A percentile compares a stretch with the other conserved stretches of the same genome.
These are phyloP conservation scores for Trichosporon sp. DNA, from an alignment of 1,284 basidiomycete species.

Conservation along the genomic window DNA sequence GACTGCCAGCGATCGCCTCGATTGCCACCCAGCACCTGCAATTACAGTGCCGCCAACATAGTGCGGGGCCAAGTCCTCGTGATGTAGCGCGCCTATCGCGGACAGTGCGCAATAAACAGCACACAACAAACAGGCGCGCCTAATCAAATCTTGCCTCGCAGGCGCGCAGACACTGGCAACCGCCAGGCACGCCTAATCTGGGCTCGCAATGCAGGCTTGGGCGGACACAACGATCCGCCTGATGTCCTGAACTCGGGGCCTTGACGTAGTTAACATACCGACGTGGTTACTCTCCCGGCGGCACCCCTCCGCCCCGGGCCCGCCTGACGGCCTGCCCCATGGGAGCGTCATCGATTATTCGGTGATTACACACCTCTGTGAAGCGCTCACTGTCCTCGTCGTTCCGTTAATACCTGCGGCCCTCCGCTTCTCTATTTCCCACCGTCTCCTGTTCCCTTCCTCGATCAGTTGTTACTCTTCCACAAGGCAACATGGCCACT, in stretches of 20 bases:
- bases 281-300: slow-evolving; percentile 7
- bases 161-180: too few species aligned
- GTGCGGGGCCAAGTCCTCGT: too few species aligned
- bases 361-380: slow-evolving; percentile 7
- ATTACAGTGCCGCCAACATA: too few species aligned
- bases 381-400: background rate
- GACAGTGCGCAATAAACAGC: too few species aligned
- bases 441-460: background rate
- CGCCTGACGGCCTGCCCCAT: background rate
- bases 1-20: too few species aligned
- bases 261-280: slow-evolving; percentile 11
- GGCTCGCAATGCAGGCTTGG: background rate
- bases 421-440: background rate
- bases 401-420: background rate
- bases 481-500: slow-evolving; percentile 40
- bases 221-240: background rate
- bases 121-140: too few species aligned
- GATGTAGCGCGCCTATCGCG: too few species aligned
- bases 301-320: slow-evolving; percentile 1
- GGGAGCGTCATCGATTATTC: slow-evolving; percentile 17
- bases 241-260: background rate
- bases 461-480: background rate
- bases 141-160: too few species aligned
- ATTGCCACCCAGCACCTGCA: too few species aligned
- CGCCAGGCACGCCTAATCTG: background rate